Conservation (phyloP, 192 early-diverging fungal genomes). For the Coemansia sp. region DNA sequence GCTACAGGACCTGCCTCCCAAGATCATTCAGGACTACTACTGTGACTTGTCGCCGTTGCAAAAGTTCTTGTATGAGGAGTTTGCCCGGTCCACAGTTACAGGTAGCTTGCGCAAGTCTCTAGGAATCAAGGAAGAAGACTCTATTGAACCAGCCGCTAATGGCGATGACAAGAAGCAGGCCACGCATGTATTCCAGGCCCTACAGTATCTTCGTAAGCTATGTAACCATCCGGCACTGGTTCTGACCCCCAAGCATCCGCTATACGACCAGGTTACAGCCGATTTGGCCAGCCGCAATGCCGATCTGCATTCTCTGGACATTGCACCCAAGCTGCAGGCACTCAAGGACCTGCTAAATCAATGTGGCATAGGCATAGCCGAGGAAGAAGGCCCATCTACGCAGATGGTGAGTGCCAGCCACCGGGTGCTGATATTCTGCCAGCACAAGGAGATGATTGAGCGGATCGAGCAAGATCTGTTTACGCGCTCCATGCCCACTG, state of each 20-base stretch:
- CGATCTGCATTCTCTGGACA: constrained; percentile 52
- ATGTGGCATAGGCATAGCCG: constrained; percentile 82
- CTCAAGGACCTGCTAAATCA: constrained; percentile 85
- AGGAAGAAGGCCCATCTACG: background rate
- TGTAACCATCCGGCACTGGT: constrained; percentile 95
- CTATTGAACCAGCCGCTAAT: background rate
- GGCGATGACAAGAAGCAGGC: constrained; percentile 36
- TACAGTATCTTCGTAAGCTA: constrained; percentile 93
- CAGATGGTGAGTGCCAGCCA: constrained; percentile 69
- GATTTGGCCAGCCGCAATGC: constrained; percentile 54
- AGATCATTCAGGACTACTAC: constrained; percentile 99
- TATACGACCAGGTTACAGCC: constrained; percentile 66
- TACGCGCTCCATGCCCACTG: constrained; percentile 73
- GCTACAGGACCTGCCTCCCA: constrained; percentile 92
- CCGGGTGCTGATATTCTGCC: constrained; percentile 95
- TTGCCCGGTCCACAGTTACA: constrained; percentile 63
- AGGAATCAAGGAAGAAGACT: constrained; percentile 9
- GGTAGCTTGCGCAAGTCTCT: constrained; percentile 30
- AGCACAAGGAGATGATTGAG: constrained; percentile 94
- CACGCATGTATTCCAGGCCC: constrained; percentile 95
- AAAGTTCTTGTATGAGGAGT: constrained; percentile 89
- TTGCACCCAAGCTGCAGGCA: constrained; percentile 88
- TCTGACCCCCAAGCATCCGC: constrained; percentile 83
- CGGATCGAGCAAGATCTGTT: constrained; percentile 93
- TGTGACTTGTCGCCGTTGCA: constrained; percentile 92